Base-by-base conservation (phyloP, 2,329 filamentous ascomycete species). In the Esteya vermicola region DNA sequence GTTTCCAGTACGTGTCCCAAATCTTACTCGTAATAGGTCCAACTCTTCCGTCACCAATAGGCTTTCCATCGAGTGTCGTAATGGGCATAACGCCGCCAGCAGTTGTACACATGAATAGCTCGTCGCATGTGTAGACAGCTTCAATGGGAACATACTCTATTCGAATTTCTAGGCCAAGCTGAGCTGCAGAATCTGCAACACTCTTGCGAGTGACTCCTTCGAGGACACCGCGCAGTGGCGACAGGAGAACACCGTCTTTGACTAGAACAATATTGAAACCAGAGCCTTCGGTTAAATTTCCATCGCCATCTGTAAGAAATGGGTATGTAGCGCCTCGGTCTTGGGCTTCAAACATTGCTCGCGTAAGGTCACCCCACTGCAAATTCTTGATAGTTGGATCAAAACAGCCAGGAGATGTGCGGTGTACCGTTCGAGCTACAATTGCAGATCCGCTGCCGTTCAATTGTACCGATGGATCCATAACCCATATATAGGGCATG, bases 81-180 rank as follows among this genome's bases (percentile, higher is more conserved):
- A 71, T 67, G 1, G 66, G 67, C 66, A 70, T 70, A 16, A 70
- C 59, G 0, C 67, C 67, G 1, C 67, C 67, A 0, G 67, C 67
- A 13, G 67, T 70, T 0, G 67, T 70, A 43, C 59, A 68, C 65
- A 69, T 68, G 23, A 71, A 61, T 5, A 69, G 57, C 52, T 71
- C 67, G 41, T 71, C 67, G 0, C 54, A 52, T 7, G 58, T 38
- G 35, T 67, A 69, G 0, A 53, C 57, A 27, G 55, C 9, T 13
- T 63, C 55, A 1, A 65, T 52, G 0, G 64, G 64, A 4, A 69
- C 61, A 21, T 55, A 43, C 47, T 67, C 60, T 22, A 61, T 39
- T 4, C 53, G 56, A 6, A 63, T 51, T 21, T 60, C 54, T 28
- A 61, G 45, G 0, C 54, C 55, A 3, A 54, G 50, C 0, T 42